A percentile compares a stretch with the other conserved stretches of the same genome.
phyloP scores from a whole-genome alignment of 2,329 filamentous ascomycete genomes.

The Colletotrichum salicis region DNA sequence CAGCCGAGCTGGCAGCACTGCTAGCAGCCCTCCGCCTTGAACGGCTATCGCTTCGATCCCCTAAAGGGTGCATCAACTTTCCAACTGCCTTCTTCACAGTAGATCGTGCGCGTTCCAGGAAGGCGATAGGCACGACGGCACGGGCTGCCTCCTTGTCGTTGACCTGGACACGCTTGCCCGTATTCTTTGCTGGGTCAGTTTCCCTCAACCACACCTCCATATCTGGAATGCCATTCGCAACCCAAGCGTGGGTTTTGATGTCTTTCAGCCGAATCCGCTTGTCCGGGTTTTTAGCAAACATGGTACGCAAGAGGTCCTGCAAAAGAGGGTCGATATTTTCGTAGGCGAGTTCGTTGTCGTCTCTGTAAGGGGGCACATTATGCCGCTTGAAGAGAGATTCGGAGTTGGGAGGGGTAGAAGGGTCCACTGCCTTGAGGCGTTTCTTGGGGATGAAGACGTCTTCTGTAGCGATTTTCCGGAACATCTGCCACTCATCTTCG shows the following conservation, averaged over 20 bases:
- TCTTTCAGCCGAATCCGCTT: slow-evolving; percentile 90
- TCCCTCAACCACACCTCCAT: slow-evolving; percentile 89
- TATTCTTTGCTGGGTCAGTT: slow-evolving; percentile 83
- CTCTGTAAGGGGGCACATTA: slow-evolving; percentile 75
- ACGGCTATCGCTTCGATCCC: slow-evolving; percentile 65
- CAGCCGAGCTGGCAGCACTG: slow-evolving; percentile 72
- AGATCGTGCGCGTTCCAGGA: slow-evolving; percentile 85
- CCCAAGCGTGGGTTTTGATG: slow-evolving; percentile 95
- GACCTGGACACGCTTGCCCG: slow-evolving; percentile 89
- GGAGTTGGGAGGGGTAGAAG: slow-evolving; percentile 65
- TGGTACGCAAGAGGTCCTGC: slow-evolving; percentile 78
- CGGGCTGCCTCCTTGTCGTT: slow-evolving; percentile 89
- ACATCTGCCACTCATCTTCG: slow-evolving; percentile 91
- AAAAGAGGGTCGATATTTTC: slow-evolving; percentile 86
- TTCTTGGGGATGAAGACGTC: slow-evolving; percentile 89
- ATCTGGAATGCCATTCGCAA: slow-evolving; percentile 80
- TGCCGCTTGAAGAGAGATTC: slow-evolving; percentile 66
- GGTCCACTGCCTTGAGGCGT: slow-evolving; percentile 80
- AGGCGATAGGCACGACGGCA: slow-evolving; percentile 88
- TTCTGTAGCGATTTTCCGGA: slow-evolving; percentile 89
- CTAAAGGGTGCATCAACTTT: slow-evolving; percentile 70
- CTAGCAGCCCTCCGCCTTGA: slow-evolving; percentile 68
- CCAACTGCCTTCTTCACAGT: slow-evolving; percentile 76
- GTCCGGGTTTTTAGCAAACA: slow-evolving; percentile 89
- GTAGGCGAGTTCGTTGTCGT: slow-evolving; percentile 82